These are phyloP conservation scores for Stagonosporopsis vannaccii DNA, from an alignment of 2,329 filamentous ascomycete genomes.

Conservation along the genomic window DNA sequence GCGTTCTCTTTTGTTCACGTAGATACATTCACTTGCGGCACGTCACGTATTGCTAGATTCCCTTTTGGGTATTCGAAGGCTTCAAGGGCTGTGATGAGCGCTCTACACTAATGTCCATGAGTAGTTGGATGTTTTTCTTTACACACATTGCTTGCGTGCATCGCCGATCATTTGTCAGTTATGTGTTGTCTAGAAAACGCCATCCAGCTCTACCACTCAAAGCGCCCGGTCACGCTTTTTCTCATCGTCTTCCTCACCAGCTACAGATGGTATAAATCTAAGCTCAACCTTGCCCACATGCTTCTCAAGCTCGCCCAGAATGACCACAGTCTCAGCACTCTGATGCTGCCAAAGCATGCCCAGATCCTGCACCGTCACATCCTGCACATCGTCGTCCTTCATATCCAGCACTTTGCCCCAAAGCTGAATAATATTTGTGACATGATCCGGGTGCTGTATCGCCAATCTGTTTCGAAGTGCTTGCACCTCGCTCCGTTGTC, in stretches of 20 bases:
- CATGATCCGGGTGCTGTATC: constrained; percentile 4
- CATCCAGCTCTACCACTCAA: not conserved
- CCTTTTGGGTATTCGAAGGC: too few species aligned
- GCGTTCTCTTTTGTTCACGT: not conserved
- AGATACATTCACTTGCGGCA: too few species aligned
- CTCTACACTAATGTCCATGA: too few species aligned
- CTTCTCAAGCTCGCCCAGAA: not conserved
- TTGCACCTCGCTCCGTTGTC: not conserved
- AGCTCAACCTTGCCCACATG: not conserved
- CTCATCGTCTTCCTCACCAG: not conserved
- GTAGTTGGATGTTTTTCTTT: too few species aligned
- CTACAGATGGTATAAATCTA: not conserved
- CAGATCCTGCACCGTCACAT: not conserved
- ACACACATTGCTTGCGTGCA: too few species aligned
- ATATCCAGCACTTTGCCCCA: not conserved
- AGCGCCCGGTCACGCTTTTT: not conserved
- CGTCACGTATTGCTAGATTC: too few species aligned
- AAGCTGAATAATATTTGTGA: constrained; percentile 1
- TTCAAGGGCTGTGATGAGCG: too few species aligned
- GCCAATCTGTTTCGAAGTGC: not conserved
- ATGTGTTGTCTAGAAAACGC: too few species aligned
- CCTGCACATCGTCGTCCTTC: not conserved
- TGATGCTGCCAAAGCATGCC: not conserved
- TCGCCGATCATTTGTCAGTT: too few species aligned
- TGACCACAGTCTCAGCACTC: not conserved